Conservation (phyloP, 148 eudicot genomes). For the Dianthus caryophyllus region DNA sequence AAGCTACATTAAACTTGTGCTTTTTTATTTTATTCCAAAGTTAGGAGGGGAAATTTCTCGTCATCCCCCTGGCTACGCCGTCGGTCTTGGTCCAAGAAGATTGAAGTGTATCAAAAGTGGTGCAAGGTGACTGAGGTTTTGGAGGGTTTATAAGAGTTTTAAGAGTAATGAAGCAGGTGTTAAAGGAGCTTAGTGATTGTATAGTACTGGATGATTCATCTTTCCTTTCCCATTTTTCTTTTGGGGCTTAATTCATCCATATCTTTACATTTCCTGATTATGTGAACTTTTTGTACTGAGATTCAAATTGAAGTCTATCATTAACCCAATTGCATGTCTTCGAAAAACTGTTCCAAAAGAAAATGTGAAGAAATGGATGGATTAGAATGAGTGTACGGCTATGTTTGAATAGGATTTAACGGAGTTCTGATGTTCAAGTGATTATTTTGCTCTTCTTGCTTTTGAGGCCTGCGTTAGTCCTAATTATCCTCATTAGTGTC, state of each 20-base stretch:
- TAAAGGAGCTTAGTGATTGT: background rate
- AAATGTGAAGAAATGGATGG: background rate
- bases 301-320: no score
- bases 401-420: background rate
- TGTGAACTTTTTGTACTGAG: no score
- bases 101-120: background rate
- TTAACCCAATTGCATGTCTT: no score
- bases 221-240: no score
- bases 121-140: background rate
- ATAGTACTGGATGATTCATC: background rate
- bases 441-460: background rate
- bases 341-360: background rate
- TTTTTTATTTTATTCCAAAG: no score
- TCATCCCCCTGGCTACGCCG: no score
- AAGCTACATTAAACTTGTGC: no score
- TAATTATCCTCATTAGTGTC: background rate
- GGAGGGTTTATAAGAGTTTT: background rate
- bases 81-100: no score
- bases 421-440: background rate
- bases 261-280: no score
- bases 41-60: no score
- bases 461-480: background rate
- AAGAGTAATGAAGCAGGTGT: background rate
- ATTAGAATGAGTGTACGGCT: no score
- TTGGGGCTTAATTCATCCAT: no score